Evolutionary conservation across 2,329 filamentous ascomycete genomes (phyloP), one percentile per base, ranked within the genome.

Genomic region (Sporothrix protearum): DNA sequence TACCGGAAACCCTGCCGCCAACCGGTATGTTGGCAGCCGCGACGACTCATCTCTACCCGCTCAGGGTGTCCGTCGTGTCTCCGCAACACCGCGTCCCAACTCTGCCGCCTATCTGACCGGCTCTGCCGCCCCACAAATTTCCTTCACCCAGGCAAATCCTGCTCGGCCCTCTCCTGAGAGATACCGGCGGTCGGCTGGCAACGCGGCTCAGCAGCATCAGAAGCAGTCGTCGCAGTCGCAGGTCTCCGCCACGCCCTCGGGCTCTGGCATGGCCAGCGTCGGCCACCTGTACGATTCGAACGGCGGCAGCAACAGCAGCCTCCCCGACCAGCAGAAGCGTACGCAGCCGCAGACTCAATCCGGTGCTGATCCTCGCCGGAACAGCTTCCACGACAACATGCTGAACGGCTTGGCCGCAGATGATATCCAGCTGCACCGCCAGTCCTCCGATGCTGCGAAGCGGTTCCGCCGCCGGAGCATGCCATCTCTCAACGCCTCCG

Each of bases 381-480:
- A 85, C 77, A 82, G 87, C 83, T 81, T 87, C 78, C 80, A 88
- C 79, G 83, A 81, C 9, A 25, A 64, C 42, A 74, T 80, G 2
- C 74, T 81, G 42, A 76, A 80, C 14, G 91, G 88, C 2, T 77
- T 80, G 8, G 81, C 85, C 76, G 86, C 86, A 64, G 93, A 96
- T 79, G 92, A 96, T 76, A 88, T 89, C 78, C 87, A 89, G 71
- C 78, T 93, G 73, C 83, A 85, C 76, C 88, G 84, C 71, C 83
- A 85, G 71, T 79, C 82, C n/a, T 80, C 87, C 22, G 93, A 95
- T 36, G 86, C 91, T 47, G 87, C 89, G 10, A 93, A 91, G 80
- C 87, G 92, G 78, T 91, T 94, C 80, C 87, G 94, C 76, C 89
- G 94, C 78, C 89, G 94, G 75, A 97, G 94, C 81, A 87, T 96